phyloP scores from a whole-genome alignment of 176 grass and related monocot species.

The Bromus sterilis region DNA sequence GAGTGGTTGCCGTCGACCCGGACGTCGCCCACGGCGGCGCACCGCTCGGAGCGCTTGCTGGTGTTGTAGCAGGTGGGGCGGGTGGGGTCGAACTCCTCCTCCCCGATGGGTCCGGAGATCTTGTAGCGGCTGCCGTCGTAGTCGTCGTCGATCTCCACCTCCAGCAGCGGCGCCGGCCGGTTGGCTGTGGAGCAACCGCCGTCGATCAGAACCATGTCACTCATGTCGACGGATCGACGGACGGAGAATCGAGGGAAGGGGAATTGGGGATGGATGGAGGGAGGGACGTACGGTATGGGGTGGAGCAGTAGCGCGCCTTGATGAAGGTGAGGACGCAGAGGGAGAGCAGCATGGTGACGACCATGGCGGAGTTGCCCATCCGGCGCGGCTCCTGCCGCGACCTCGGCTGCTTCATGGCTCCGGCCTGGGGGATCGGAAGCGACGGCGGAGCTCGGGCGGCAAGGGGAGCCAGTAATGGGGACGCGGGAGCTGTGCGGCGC shows the following conservation, averaged over 20 bases:
- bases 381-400: conserved; percentile 34
- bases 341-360: conserved; percentile 54
- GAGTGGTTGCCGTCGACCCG: conserved; percentile 55
- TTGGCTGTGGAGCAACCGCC: no score
- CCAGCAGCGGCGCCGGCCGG: conserved; percentile 19
- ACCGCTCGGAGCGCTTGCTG: conserved; percentile 42
- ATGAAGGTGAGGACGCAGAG: conserved; percentile 63
- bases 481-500: not conserved
- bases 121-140: conserved; percentile 43
- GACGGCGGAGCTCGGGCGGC: no score
- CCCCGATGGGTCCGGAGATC: conserved; percentile 26
- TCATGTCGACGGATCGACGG: no score
- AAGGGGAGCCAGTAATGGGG: no score
- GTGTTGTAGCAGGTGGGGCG: conserved; percentile 41
- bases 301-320: conserved; percentile 58
- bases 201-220: no score
- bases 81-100: conserved; percentile 35
- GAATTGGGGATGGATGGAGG: not conserved
- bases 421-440: no score
- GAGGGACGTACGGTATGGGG: conserved; percentile 30
- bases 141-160: conserved; percentile 48
- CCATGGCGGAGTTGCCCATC: conserved; percentile 47
- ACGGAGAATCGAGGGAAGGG: no score
- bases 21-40: conserved; percentile 56
- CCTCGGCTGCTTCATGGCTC: conserved; percentile 35